A percentile compares a stretch with the other conserved stretches of the same genome.
phyloP scores from a whole-genome alignment of 768 basidiomycete genomes.

The Rhodotorula paludigena region DNA sequence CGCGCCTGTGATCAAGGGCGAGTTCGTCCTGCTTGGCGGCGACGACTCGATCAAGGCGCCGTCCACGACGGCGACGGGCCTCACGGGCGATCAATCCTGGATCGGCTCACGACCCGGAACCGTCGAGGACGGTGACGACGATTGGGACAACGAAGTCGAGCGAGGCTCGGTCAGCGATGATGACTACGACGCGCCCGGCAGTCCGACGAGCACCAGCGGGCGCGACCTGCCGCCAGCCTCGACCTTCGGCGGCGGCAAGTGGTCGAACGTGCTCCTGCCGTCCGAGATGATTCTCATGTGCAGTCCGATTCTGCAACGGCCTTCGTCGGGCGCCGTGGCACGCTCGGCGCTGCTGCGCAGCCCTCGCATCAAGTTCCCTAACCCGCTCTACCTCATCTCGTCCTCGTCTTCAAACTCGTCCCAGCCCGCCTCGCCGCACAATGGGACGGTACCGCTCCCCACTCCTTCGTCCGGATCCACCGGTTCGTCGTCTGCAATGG shows the following conservation, averaged over 20 bases:
- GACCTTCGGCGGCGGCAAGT: slow-evolving; percentile 11
- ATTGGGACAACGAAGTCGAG: slow-evolving; percentile 1
- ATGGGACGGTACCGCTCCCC: background rate
- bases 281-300: slow-evolving; percentile 36
- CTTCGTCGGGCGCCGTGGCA: slow-evolving; percentile 10
- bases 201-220: slow-evolving; percentile 13
- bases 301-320: slow-evolving; percentile 16
- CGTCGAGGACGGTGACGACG: background rate
- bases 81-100: background rate
- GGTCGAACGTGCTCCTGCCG: slow-evolving; percentile 29
- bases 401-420: background rate
- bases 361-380: slow-evolving; percentile 15
- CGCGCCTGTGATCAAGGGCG: slow-evolving; percentile 8
- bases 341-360: slow-evolving; percentile 17
- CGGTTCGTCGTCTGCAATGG: background rate
- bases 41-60: background rate
- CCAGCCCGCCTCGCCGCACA: background rate
- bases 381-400: slow-evolving; percentile 23
- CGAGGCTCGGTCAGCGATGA: background rate
- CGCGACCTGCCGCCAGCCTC: slow-evolving; percentile 9
- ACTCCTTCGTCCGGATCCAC: background rate
- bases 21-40: slow-evolving; percentile 28
- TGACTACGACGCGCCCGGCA: slow-evolving; percentile 11
- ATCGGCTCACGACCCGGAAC: background rate
- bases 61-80: background rate